These are phyloP conservation scores for Ogataea paradorogensis DNA, from an alignment of 805 yeast genomes.

Conservation along the genomic window DNA sequence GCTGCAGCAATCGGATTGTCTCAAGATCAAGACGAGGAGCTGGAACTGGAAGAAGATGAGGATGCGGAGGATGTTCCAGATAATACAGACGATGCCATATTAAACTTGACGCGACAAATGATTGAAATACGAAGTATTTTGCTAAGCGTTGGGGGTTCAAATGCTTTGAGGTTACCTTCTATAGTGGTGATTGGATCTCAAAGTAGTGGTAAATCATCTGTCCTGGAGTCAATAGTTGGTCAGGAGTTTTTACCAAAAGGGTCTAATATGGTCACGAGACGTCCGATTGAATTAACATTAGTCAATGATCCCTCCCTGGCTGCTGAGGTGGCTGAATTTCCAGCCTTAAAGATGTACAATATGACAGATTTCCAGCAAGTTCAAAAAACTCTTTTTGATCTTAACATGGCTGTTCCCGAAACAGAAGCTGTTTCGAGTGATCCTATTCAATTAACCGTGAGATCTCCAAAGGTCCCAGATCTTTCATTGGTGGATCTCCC, in stretches of 20 bases:
- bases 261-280: conserved; percentile 94
- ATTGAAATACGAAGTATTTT: conserved; percentile 87
- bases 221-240: conserved; percentile 94
- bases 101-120: conserved; percentile 91
- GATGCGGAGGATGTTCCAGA: conserved; percentile 36
- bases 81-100: conserved; percentile 73
- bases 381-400: conserved; percentile 79
- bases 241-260: conserved; percentile 97
- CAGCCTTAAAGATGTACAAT: conserved; percentile 78
- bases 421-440: conserved; percentile 85
- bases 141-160: conserved; percentile 67
- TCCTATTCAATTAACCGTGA: conserved; percentile 88
- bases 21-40: conserved; percentile 31
- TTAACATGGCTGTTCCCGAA: conserved; percentile 89
- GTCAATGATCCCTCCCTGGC: conserved; percentile 79
- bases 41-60: conserved; percentile 38
- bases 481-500: conserved; percentile 93
- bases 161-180: conserved; percentile 81
- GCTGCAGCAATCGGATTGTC: conserved; percentile 45
- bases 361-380: conserved; percentile 87
- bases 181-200: conserved; percentile 98
- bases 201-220: conserved; percentile 96
- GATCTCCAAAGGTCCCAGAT: conserved; percentile 90
- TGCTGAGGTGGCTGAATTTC: conserved; percentile 89
- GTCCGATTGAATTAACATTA: conserved; percentile 93